Base-by-base conservation (phyloP, 2,329 filamentous ascomycete genomes). In the Chalaropsis thielavioides region DNA sequence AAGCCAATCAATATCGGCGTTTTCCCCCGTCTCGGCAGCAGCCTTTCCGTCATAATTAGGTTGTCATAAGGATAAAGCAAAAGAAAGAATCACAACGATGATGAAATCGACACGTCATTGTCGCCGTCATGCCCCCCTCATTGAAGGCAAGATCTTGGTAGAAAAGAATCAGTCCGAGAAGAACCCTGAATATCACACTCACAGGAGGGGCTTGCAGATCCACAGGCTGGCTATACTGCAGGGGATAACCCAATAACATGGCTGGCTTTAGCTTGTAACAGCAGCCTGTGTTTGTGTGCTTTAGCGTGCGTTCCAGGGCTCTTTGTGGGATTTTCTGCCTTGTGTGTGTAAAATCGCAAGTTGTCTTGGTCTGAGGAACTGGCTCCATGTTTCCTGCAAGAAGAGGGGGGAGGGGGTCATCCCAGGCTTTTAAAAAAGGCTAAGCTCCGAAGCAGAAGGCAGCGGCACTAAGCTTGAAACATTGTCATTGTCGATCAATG, bases 401-500 rank as follows among this genome's bases (percentile, higher is more conserved):
- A 51, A 11, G 13, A 8, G 13, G 46, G 13, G 15, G 51, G n/a
- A n/a, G 22, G 51, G 27, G 51, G 13, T 19, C 27, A 38, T 58
- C 54, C 54, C 19, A 22, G 54, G 11, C 27, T 19, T 58, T 17
- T 58, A 27, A n/a, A 13, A n/a, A 38, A n/a, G n/a, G 43, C 15
- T 17, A n/a, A 46, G 15, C 43, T 46, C 8, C 6, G 43, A 46
- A 46, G 15, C 15, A 46, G 54, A 35, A 31, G 10, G 17, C 27
- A n/a, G 54, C 15, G 54, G 54, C 54, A 58, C 31, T 10, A 58
- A 22, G 27, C 54, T 58, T 58, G 54, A 58, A 58, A 58, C 54
- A 31, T 17, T 17, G 43, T 46, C 15, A 46, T 46, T 46, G 27
- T 58, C 24, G 54, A 58, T 58, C 54, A 58, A 38, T 22, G 13